Base-by-base conservation (phyloP, 345 rosid species). In the Camelina laxa region DNA sequence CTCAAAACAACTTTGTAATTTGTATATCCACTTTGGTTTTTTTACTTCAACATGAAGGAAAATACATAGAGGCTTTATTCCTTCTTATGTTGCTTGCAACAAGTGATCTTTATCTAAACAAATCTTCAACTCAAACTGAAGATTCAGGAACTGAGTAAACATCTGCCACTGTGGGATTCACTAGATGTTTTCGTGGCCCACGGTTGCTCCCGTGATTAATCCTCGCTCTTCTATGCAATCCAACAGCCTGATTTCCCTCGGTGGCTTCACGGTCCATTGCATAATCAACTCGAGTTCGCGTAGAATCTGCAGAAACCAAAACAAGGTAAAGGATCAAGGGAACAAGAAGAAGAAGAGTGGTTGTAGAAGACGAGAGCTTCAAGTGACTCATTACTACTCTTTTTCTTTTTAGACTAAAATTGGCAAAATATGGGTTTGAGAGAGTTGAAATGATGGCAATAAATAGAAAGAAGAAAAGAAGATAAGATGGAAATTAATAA, bases 1-100 rank as follows among this genome's bases (percentile, higher is more conserved):
- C 66, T 60, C 65, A 69, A 67, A 69, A 21, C 42, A 75, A 69
- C 80, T 76, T 62, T 63, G 31, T 77, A 69, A 66, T 76, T 62
- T 63, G 31, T 77, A 57, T 65, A 65, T 30, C 56, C 72, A 59
- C 58, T 65, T 58, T 65, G 36, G 48, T 19, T 24, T 24, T 41
- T 61, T 77, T 77, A 72, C 81, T 72, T 78, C 73, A 35, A 51
- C 81, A 51, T 65, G 59, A 78, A 72, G 81, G 81, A 70, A 65
- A 71, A 27, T 59, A 77, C 66, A 76, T 56, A 55, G 24, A 35
- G 14, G 2, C n/a, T 61, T 62, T 51, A 36, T 41, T 41, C 62
- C 1, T 48, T 41, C 21, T 17, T 31, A 33, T 41, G 5, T 41
- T 41, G n/a, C 22, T 42, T 75, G 64, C 39, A 60, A 69, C 35